phyloP scores from a whole-genome alignment of 306 rosid genomes.

The Calophaca sinica region DNA sequence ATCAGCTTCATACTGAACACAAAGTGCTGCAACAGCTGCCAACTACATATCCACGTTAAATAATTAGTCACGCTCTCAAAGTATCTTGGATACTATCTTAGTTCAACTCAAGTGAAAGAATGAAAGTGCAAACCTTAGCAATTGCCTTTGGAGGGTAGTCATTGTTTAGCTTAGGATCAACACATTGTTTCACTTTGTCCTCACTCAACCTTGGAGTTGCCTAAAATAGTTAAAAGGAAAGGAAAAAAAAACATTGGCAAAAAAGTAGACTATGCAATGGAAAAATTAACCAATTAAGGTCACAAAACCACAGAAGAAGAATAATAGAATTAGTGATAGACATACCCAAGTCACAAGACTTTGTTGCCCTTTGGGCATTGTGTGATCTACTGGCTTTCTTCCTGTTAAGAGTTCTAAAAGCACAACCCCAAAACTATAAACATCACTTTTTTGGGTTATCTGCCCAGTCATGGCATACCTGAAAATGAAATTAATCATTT shows the following conservation, averaged over 20 bases:
- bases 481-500: conserved; percentile 38
- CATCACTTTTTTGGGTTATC: conserved; percentile 96
- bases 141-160: conserved; percentile 95
- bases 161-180: conserved; percentile 94
- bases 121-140: conserved; percentile 74
- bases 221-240: conserved; percentile 48
- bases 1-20: conserved; percentile 99
- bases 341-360: conserved; percentile 99
- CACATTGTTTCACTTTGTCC: conserved; percentile 98
- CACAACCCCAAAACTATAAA: conserved; percentile 98
- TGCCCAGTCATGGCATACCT: conserved; percentile 99
- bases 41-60: conserved; percentile 62
- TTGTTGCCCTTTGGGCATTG: conserved; percentile 99
- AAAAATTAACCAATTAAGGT: conserved; percentile 25
- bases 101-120: neutral
- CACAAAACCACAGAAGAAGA: neutral
- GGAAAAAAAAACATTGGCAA: conserved; percentile 18
- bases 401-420: conserved; percentile 94
- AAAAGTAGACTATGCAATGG: conserved; percentile 2
- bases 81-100: no score
- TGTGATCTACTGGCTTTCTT: conserved; percentile 97
- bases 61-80: conserved; percentile 21
- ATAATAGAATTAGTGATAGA: neutral
- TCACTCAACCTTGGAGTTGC: conserved; percentile 99
- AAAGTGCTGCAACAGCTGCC: conserved; percentile 98